Percentiles rank a stretch among this genome's conserved stretches.
phyloP scores from a whole-genome alignment of 495 filamentous ascomycete genomes.

The Clohesyomyces aquaticus region DNA sequence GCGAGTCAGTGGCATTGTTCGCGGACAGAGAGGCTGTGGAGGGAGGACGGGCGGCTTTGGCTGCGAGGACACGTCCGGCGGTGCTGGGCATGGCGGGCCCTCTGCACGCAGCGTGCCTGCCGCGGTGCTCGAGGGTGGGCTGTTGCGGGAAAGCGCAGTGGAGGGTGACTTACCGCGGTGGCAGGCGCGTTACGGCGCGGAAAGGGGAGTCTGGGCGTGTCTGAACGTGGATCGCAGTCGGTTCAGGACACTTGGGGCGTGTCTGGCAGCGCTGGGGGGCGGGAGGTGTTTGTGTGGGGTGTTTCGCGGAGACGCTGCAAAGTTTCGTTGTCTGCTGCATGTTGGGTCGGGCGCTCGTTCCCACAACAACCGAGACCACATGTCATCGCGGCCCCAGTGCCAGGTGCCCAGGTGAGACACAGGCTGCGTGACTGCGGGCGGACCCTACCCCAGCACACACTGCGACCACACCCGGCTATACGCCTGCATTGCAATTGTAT shows the following conservation, averaged over 20 bases:
- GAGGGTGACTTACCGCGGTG: slow-evolving; percentile 8
- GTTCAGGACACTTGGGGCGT: background rate
- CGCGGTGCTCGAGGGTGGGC: background rate
- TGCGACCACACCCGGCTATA: background rate
- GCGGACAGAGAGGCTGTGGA: background rate
- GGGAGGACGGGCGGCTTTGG: too few relatives aligned
- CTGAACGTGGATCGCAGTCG: background rate
- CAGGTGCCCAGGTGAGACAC: too few relatives aligned
- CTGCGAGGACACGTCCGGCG: too few relatives aligned
- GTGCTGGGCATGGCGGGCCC: background rate
- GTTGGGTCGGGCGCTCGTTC: background rate
- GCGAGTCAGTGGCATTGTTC: slow-evolving; percentile 25
- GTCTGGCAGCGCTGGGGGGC: background rate
- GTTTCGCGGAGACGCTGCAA: background rate
- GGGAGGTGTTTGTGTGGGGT: background rate
- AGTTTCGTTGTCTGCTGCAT: background rate
- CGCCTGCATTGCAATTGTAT: too few relatives aligned
- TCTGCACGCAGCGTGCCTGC: background rate
- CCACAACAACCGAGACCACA: background rate
- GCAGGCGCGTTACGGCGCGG: background rate
- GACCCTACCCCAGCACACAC: too few relatives aligned
- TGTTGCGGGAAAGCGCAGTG: slow-evolving; percentile 4
- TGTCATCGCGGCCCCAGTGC: background rate
- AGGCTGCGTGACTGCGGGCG: background rate
- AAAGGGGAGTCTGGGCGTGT: slow-evolving; percentile 8